Conservation (phyloP, 1,284 basidiomycete genomes). For the Puccinia hordei region DNA sequence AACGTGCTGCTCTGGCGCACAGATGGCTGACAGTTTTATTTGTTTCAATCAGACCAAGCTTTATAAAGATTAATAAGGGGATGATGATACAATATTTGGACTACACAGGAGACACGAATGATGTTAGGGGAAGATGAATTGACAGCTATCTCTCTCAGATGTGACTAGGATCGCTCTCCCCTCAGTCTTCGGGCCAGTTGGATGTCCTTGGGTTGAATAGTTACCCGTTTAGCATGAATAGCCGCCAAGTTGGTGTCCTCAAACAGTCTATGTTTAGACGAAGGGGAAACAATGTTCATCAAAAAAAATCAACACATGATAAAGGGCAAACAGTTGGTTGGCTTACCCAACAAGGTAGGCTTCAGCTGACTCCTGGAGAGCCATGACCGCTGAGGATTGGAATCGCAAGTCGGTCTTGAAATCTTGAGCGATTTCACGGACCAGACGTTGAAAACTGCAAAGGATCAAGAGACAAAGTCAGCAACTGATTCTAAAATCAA, state of each 20-base stretch:
- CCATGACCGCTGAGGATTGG: conserved; percentile 70
- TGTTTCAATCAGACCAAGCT: no score
- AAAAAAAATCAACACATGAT: no score
- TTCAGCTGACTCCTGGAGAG: conserved; percentile 62
- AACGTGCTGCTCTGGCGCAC: no score
- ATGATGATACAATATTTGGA: no score
- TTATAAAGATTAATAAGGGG: no score
- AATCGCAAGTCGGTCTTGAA: conserved; percentile 68
- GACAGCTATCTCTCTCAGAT: no score
- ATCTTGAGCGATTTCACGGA: conserved; percentile 57
- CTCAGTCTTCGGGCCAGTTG: conserved; percentile 75
- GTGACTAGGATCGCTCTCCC: conserved; percentile 66
- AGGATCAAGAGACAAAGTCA: neutral
- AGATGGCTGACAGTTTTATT: no score
- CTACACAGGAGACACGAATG: no score
- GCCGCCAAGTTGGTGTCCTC: conserved; percentile 61
- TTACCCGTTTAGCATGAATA: conserved; percentile 64
- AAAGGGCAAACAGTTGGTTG: neutral
- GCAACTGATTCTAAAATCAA: no score
- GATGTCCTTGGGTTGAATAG: conserved; percentile 67
- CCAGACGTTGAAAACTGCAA: conserved; percentile 55
- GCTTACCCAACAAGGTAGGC: conserved; percentile 62
- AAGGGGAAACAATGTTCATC: no score
- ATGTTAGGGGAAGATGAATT: no score
- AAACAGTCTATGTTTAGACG: conserved; percentile 60